phyloP scores from a whole-genome alignment of 148 eudicot species.

The Rhododendron henanense region DNA sequence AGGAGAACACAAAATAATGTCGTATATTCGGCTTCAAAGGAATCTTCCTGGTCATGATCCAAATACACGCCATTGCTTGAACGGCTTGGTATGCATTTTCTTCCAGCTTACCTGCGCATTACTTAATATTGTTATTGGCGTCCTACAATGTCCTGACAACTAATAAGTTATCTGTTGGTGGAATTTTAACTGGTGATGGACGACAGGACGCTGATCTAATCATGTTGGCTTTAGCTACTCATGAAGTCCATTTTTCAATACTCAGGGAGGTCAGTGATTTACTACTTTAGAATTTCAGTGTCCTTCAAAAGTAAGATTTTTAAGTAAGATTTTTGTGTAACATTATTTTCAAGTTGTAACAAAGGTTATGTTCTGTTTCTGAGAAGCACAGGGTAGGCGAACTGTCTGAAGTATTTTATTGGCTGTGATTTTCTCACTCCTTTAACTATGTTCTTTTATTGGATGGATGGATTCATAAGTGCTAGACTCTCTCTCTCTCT shows the following conservation, averaged over 20 bases:
- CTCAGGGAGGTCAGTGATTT: constrained; percentile 70
- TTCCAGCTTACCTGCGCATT: not conserved
- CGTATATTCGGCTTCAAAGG: constrained; percentile 95
- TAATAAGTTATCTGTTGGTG: not conserved
- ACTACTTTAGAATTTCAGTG: not conserved
- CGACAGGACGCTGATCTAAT: constrained; percentile 87
- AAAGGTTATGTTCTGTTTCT: not conserved
- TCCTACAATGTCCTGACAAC: not conserved
- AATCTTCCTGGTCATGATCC: constrained; percentile 96
- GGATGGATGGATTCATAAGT: not conserved
- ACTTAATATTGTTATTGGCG: not conserved
- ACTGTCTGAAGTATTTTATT: not conserved
- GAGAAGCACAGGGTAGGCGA: not conserved
- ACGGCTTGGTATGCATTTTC: constrained; percentile 73
- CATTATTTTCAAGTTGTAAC: not conserved
- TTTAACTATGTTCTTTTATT: not conserved
- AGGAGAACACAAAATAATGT: constrained; percentile 99
- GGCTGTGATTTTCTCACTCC: not conserved
- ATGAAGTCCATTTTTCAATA: constrained; percentile 95
- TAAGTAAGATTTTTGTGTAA: not conserved
- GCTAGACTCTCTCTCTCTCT: not conserved
- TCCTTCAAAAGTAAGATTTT: not conserved
- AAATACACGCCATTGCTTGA: constrained; percentile 90
- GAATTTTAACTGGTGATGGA: not conserved
- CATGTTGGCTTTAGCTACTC: constrained; percentile 93